Conservation (phyloP, 1,139 yeast species). For the Candida tropicalis region DNA sequence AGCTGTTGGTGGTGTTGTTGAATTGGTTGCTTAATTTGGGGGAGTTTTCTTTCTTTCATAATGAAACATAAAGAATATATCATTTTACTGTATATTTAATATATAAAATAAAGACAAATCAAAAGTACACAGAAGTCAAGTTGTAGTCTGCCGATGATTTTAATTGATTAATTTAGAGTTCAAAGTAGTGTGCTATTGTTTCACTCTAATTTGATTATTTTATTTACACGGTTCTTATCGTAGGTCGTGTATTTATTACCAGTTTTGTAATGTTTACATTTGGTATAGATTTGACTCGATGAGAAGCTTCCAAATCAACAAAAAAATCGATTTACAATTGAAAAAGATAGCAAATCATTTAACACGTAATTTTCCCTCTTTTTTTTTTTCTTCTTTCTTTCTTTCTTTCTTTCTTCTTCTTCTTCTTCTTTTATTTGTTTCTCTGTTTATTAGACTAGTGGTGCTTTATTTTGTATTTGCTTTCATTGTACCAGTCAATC, state of each 20-base stretch:
- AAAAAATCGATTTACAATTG: neutral
- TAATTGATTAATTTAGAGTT: too few relatives aligned
- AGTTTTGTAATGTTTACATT: neutral
- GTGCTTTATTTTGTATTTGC: too few relatives aligned
- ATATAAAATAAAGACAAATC: constrained; percentile 15
- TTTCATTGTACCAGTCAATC: too few relatives aligned
- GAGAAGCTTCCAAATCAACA: neutral
- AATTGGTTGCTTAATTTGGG: constrained; percentile 84
- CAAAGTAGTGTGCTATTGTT: too few relatives aligned
- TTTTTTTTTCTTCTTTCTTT: neutral
- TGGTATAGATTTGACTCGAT: neutral
- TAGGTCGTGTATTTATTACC: neutral
- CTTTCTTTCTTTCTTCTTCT: neutral
- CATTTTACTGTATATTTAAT: constrained; percentile 17
- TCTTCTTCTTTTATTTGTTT: neutral
- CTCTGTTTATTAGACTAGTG: too few relatives aligned
- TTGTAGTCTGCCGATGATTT: too few relatives aligned
- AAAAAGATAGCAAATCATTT: neutral
- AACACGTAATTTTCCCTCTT: too few relatives aligned
- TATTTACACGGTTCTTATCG: too few relatives aligned
- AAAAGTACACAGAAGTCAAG: neutral
- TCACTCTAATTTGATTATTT: too few relatives aligned
- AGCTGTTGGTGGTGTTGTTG: constrained; percentile 99
- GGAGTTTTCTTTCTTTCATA: constrained; percentile 1
- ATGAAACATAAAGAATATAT: constrained; percentile 5